Evolutionary conservation across 768 basidiomycete genomes (phyloP).

Genomic region (Boletus bicolor): DNA sequence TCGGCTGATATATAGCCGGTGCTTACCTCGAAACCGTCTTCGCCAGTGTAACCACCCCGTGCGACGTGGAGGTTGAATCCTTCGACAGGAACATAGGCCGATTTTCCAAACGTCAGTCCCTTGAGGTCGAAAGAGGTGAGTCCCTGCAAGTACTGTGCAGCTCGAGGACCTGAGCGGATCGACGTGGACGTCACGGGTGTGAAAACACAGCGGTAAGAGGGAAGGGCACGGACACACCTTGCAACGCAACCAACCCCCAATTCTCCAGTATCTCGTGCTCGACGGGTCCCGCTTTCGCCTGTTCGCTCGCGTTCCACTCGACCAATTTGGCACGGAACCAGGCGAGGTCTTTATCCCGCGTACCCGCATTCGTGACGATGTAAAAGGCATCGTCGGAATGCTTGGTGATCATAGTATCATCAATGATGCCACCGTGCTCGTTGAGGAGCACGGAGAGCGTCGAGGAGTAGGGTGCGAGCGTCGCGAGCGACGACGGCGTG

Average conservation of each 20-base stretch:
- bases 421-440: conserved; percentile 88
- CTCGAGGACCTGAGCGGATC: conserved; percentile 61
- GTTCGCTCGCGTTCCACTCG: conserved; percentile 72
- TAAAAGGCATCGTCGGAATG: conserved; percentile 80
- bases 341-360: conserved; percentile 74
- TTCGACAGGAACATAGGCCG: conserved; percentile 75
- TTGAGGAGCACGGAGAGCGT: conserved; percentile 90
- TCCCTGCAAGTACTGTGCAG: conserved; percentile 74
- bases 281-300: conserved; percentile 55
- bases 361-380: conserved; percentile 94
- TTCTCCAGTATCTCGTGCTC: conserved; percentile 77
- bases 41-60: conserved; percentile 95
- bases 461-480: conserved; percentile 69
- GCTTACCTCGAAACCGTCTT: conserved; percentile 92
- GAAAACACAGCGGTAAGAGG: neutral
- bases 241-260: conserved; percentile 88
- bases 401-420: conserved; percentile 91
- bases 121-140: conserved; percentile 73
- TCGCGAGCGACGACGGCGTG: conserved; percentile 75
- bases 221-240: conserved; percentile 50
- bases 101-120: conserved; percentile 78
- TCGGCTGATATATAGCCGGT: neutral
- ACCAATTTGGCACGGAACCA: conserved; percentile 69
- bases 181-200: neutral
- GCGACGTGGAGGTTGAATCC: conserved; percentile 69